Evolutionary conservation across 179 eudicot species (phyloP).

Genomic region (Corrigiola litoralis): DNA sequence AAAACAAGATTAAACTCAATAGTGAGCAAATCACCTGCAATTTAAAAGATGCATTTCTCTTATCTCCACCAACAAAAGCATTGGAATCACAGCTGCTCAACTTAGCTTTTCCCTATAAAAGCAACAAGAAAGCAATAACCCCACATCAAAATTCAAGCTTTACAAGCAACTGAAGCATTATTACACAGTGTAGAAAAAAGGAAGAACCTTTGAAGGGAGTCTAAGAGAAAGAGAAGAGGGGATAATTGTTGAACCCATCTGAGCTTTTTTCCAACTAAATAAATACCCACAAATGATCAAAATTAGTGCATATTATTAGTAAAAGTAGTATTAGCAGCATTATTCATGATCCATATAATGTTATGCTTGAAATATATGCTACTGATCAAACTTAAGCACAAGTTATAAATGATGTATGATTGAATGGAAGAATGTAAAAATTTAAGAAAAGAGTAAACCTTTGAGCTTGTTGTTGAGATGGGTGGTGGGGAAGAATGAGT

Average conservation of each 20-base stretch:
- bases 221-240: constrained; percentile 41
- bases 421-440: no score
- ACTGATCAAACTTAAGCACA: no score
- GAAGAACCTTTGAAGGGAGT: constrained; percentile 38
- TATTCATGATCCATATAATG: no score
- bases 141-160: background rate
- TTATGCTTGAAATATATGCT: no score
- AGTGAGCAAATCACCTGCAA: constrained; percentile 39
- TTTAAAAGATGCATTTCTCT: constrained; percentile 30
- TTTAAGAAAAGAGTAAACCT: background rate
- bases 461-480: background rate
- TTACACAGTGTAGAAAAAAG: background rate
- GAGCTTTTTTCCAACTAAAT: background rate
- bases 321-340: background rate
- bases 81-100: constrained; percentile 33
- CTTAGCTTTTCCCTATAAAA: constrained; percentile 40
- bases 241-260: constrained; percentile 52
- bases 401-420: background rate
- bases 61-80: constrained; percentile 36
- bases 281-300: background rate
- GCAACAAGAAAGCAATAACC: background rate
- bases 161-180: background rate
- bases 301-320: background rate
- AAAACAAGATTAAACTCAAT: background rate
- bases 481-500: constrained; percentile 2